Base-by-base conservation (phyloP, 2,329 filamentous ascomycete species). In the Apiospora marii region DNA sequence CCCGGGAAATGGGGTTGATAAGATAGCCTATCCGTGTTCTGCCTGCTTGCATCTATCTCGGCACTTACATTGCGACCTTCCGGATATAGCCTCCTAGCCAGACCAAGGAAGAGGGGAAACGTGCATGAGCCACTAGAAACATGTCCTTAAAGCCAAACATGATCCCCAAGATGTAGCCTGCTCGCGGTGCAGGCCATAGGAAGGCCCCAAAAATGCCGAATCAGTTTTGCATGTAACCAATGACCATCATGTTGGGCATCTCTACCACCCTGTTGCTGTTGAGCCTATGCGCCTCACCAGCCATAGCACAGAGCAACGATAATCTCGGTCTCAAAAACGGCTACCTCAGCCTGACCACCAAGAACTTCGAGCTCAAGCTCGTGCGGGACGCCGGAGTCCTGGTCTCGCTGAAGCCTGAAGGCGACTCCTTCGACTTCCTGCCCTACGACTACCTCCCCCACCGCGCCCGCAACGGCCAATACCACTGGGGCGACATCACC, bases 401-500 rank as follows among this genome's bases (percentile, higher is more conserved):
- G 1, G 85, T 81, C 12, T 89, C 88, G 0, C 77, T 89, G 16
- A 83, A 78, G 13, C 81, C 87, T 5, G 75, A 80, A 0, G 80
- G 79, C 0, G 77, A 79, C 3, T 73, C 79, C 0, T 90, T 90
- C 73, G 87, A 91, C 78, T 91, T 90, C 74, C 82, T 89, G 2
- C 88, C 89, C 0, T 87, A 82, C 10, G 88, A 90, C 75, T 79
- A 85, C 64, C 82, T 90, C 4, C 72, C 82, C 0, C 79, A 81
- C 22, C 83, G 89, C 10, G 84, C 86, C 14, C 82, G 82, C 16
- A 85, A 89, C 72, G 85, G 85, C 3, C 86, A 89, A 73, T 90
- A 91, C 73, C 89, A 91, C 77, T 86, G 87, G 75, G 89, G 89
- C 4, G 89, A 91, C 67, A 81, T 91, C 51, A 90, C 87, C 0